Percentiles rank a stretch among this genome's conserved stretches.
Conservation (phyloP, 2,329 filamentous ascomycete genomes). For the Aspergillus sp. region DNA sequence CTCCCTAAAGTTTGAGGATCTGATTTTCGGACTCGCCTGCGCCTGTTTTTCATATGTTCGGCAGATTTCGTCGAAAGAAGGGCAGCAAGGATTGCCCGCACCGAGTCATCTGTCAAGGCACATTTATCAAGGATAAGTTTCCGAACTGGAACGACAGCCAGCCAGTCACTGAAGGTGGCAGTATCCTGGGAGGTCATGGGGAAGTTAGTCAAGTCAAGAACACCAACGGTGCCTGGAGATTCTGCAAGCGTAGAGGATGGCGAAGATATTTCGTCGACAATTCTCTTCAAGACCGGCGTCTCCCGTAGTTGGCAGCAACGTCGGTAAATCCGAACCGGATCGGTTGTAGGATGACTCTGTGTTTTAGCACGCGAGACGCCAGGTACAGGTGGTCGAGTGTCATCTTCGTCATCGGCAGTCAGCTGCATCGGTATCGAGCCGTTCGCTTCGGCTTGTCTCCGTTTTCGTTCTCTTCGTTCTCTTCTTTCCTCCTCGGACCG, state of each 20-base stretch:
- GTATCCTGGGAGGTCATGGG: constrained; percentile 80
- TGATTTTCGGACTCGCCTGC: constrained; percentile 39
- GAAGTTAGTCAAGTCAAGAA: constrained; percentile 81
- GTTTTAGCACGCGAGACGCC: constrained; percentile 46
- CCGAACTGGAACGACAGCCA: constrained; percentile 87
- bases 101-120: constrained; percentile 79
- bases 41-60: constrained; percentile 54
- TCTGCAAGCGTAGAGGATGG: constrained; percentile 63
- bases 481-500: constrained; percentile 89
- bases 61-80: constrained; percentile 75
- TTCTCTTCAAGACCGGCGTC: constrained; percentile 85
- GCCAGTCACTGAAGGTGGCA: constrained; percentile 84
- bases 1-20: constrained; percentile 29
- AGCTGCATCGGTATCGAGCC: constrained; percentile 84
- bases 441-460: constrained; percentile 81
- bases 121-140: constrained; percentile 86
- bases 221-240: constrained; percentile 73
- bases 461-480: constrained; percentile 85
- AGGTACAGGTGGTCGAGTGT: constrained; percentile 43
- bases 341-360: constrained; percentile 76
- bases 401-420: constrained; percentile 64
- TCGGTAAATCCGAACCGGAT: constrained; percentile 88
- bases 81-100: constrained; percentile 82
- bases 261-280: constrained; percentile 81
- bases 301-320: constrained; percentile 92